Percentiles rank a stretch among this genome's conserved stretches.
Evolutionary conservation across 1,284 basidiomycete genomes (phyloP).

Genomic region (Cryptococcus floricola): DNA sequence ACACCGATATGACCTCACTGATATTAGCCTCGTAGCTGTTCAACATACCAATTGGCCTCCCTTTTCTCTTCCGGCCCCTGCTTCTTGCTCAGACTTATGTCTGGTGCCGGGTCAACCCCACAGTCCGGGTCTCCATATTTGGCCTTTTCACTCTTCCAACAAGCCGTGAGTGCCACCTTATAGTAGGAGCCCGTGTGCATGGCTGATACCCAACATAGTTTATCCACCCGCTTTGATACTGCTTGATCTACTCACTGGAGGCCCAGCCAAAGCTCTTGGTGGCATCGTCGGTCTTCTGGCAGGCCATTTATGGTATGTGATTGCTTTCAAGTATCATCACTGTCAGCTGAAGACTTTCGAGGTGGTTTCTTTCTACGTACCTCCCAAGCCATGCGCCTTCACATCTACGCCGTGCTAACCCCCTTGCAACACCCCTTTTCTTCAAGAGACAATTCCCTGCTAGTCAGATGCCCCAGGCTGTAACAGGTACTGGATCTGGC

Average conservation of each 20-base stretch:
- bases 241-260: slow-evolving; percentile 40
- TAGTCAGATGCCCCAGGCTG: too few relatives aligned
- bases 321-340: not conserved
- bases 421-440: slow-evolving; percentile 29
- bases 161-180: slow-evolving; percentile 30
- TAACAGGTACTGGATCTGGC: too few relatives aligned
- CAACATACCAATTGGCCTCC: slow-evolving; percentile 32
- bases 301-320: slow-evolving; percentile 43
- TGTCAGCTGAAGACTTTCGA: slow-evolving; percentile 6
- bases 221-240: slow-evolving; percentile 41
- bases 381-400: slow-evolving; percentile 41
- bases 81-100: slow-evolving; percentile 45
- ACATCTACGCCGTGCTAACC: slow-evolving; percentile 36
- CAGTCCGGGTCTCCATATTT: slow-evolving; percentile 44
- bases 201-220: slow-evolving; percentile 22
- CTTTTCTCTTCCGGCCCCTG: slow-evolving; percentile 44
- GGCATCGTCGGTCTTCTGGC: slow-evolving; percentile 41
- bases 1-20: not conserved
- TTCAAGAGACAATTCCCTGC: slow-evolving; percentile 26
- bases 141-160: slow-evolving; percentile 45
- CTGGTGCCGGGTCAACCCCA: slow-evolving; percentile 44
- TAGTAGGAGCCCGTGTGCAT: not conserved
- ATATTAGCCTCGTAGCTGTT: slow-evolving; percentile 20
- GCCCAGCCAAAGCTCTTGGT: slow-evolving; percentile 31
- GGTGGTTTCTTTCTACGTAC: slow-evolving; percentile 46